Base-by-base conservation (phyloP, 2,329 filamentous ascomycete genomes). In the Fusarium albidum region DNA sequence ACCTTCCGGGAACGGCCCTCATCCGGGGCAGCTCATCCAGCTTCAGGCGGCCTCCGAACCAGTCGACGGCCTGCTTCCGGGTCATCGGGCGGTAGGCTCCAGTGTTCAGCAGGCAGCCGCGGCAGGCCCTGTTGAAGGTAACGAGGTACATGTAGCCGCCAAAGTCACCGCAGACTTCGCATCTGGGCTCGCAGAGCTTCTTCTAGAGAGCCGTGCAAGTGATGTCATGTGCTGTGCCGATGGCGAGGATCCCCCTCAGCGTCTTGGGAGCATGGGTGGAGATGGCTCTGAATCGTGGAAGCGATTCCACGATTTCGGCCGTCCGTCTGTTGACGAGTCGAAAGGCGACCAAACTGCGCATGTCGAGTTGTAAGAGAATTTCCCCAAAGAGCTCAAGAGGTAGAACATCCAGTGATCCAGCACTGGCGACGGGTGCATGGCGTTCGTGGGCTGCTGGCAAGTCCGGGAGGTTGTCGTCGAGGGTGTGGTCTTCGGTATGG, bases 91-190 rank as follows among this genome's bases (percentile, higher is more conserved):
- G 14, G 10, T 29, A 49, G 31, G 9, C 13, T 11, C 10, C 10
- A 10, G n/a, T 13, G 13, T 35, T 10, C 9, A 25, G 21, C n/a
- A 47, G 21, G 10, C 49, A 52, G 12, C 11, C 2, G 34, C 41
- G 41, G 44, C 43, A 52, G 11, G 41, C 21, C 18, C 49, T 25
- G 14, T 29, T 46, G 41, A 41, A 57, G 14, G 50, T 41, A 10
- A 57, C 26, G n/a, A 57, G 45, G 15, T 50, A 50, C 8, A 57
- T 32, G 12, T 54, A 53, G n/a, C 37, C 42, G 5, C 26, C 46
- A 6, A 43, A 34, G 15, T 28, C 15, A n/a, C 38, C 15, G 13
- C 47, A 48, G 3, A 5, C n/a, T 26, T 37, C 35, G 25, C 49
- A 52, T 11, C 35, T 15, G 11, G 34, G 15, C 27, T 21, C 29